Base-by-base conservation (phyloP, 108 stramenopile species). In the Nitzschia putrida region DNA sequence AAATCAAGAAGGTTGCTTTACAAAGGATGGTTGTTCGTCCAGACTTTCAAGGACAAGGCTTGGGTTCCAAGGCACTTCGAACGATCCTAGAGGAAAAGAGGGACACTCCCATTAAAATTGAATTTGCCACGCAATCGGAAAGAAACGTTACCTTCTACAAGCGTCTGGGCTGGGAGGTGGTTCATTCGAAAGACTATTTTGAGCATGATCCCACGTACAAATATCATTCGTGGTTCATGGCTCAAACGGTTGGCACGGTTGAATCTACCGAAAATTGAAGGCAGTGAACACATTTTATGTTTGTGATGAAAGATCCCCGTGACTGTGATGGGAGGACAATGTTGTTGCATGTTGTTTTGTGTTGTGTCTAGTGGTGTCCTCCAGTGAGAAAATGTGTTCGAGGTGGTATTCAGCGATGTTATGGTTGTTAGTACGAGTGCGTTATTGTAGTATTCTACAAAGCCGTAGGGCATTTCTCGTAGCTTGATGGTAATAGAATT, bases 121-220 rank as follows among this genome's bases (percentile, higher is more conserved):
- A 57, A 34, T 55, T 73, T 6, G 56, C 38, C 12, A 73, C 72
- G 8, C 72, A 73, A 24, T 42, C 44, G 21, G 49, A 58, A 66
- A 54, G 72, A 13, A 73, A 73, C 53, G 72, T 73, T 25, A 16
- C 10, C 7, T 73, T 73, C 50, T 73, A 73, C 45, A 29, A 65
- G 53, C 51, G 61, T 13, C 57, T 71, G 24, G 69, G 58, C 7
- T 71, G 37, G 39, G 34, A 60, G 34, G 58, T 71, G 2, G 34
- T 66, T 39, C 18, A 64, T 21, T 9, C 41, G 37, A 14, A 52
- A 4, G 26, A 52, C 29, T 66, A 40, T 26, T 53, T 13, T n/a
- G 51, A 52, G 29, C 20, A 66, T 0, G 52, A 66, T 39, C 50
- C 52, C 1, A 25, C n/a, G 0, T 66, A 53, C 34, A 52, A 53